A percentile compares a stretch with the other conserved stretches of the same genome.
These are phyloP conservation scores for Coemansia sp. DNA, from an alignment of 371 early-diverging fungal genomes.

Conservation along the genomic window DNA sequence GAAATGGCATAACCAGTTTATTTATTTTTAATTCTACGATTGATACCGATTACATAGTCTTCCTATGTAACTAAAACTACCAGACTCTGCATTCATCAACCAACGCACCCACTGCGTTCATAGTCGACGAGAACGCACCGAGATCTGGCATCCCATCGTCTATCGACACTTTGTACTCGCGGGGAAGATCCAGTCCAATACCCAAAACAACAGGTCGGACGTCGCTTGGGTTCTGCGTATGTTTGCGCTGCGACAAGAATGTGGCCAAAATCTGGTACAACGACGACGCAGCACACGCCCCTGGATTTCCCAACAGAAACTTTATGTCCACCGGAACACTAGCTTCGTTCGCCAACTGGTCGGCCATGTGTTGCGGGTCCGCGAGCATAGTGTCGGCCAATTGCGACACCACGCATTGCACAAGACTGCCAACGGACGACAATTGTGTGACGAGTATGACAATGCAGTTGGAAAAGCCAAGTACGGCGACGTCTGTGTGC, in stretches of 20 bases:
- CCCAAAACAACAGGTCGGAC: slow-evolving; percentile 62
- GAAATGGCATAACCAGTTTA: slow-evolving; percentile 13
- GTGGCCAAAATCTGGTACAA: slow-evolving; percentile 66
- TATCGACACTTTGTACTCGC: slow-evolving; percentile 9
- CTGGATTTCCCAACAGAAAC: slow-evolving; percentile 34
- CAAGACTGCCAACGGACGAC: slow-evolving; percentile 52
- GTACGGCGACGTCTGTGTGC: slow-evolving; percentile 65
- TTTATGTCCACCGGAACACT: slow-evolving; percentile 35
- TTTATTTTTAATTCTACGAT: not conserved
- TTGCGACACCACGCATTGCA: slow-evolving; percentile 12
- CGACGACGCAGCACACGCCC: slow-evolving; percentile 53
- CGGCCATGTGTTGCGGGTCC: slow-evolving; percentile 6
- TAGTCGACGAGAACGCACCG: not conserved
- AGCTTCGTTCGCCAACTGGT: slow-evolving; percentile 1
- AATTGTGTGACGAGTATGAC: slow-evolving; percentile 63
- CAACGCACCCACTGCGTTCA: slow-evolving; percentile 10
- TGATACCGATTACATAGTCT: not conserved
- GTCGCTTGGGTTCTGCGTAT: slow-evolving; percentile 62
- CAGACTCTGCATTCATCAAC: slow-evolving; percentile 22
- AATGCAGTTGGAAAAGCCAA: slow-evolving; percentile 64
- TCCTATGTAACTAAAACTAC: not conserved
- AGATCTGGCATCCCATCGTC: slow-evolving; percentile 12
- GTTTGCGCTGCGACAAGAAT: slow-evolving; percentile 63
- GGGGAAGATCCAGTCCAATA: slow-evolving; percentile 58
- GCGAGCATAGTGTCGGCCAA: not conserved